These are phyloP conservation scores for Allium sativum DNA, from an alignment of 106 monocot species.

Conservation along the genomic window DNA sequence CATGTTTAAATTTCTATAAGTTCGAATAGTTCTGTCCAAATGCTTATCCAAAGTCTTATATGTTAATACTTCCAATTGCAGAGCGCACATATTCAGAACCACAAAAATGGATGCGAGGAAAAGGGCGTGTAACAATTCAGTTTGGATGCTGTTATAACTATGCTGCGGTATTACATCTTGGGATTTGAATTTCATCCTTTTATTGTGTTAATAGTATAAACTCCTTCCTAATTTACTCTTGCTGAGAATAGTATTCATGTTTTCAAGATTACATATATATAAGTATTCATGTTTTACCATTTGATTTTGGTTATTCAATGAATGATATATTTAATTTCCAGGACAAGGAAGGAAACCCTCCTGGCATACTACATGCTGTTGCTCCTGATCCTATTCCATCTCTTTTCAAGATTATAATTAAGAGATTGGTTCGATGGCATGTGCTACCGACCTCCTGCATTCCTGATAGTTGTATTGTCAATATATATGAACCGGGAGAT, in stretches of 20 bases:
- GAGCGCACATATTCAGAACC: constrained; percentile 82
- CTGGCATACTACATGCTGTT: constrained; percentile 49
- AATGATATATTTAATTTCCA: constrained; percentile 17
- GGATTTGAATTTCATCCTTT: neutral
- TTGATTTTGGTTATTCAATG: neutral
- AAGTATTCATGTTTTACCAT: neutral
- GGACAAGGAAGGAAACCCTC: constrained; percentile 79
- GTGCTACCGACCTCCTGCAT: constrained; percentile 57
- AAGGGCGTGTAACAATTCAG: constrained; percentile 82
- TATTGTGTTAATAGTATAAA: too few species aligned
- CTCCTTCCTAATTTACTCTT: too few species aligned
- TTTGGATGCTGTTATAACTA: constrained; percentile 96
- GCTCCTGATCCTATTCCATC: constrained; percentile 52
- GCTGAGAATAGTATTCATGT: too few species aligned
- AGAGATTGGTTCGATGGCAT: constrained; percentile 66
- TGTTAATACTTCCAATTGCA: constrained; percentile 13
- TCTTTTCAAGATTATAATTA: constrained; percentile 75
- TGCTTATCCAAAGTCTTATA: neutral
- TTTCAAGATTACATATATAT: too few species aligned
- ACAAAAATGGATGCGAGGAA: constrained; percentile 78
- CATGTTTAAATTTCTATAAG: neutral
- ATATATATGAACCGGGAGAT: constrained; percentile 83
- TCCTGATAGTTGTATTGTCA: constrained; percentile 85
- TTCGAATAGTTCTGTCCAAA: neutral
- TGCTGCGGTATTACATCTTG: constrained; percentile 38